Conservation (phyloP, 2,329 filamentous ascomycete species). For the Trichoderma pleuroti region DNA sequence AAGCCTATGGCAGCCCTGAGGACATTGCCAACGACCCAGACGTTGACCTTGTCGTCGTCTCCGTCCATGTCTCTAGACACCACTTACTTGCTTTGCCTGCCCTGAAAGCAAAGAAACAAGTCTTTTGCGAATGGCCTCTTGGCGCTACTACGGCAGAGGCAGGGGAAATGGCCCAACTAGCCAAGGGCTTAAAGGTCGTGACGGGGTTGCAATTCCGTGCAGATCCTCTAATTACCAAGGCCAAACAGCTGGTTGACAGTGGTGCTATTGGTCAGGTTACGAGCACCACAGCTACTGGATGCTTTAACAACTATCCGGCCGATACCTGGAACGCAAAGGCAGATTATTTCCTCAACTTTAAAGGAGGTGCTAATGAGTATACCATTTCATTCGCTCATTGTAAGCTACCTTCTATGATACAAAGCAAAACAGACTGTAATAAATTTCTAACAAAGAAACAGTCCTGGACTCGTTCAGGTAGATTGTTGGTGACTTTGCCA, state of each 20-base stretch:
- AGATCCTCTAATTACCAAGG: conserved; percentile 33
- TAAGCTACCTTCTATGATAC: background rate
- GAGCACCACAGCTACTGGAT: background rate
- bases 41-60: conserved; percentile 50
- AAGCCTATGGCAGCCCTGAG: conserved; percentile 43
- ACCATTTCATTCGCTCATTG: conserved; percentile 23
- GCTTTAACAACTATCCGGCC: background rate
- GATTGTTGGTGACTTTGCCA: background rate
- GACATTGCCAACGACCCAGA: conserved; percentile 43
- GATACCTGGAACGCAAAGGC: conserved; percentile 23
- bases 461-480: conserved; percentile 23
- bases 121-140: conserved; percentile 54
- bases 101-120: conserved; percentile 44
- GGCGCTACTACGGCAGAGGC: conserved; percentile 38
- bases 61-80: conserved; percentile 49
- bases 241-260: conserved; percentile 18
- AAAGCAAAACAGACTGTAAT: background rate
- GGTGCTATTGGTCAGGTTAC: conserved; percentile 15
- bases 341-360: conserved; percentile 26
- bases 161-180: conserved; percentile 37
- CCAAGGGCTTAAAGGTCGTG: conserved; percentile 30
- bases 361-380: conserved; percentile 25
- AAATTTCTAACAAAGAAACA: background rate
- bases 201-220: conserved; percentile 46
- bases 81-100: conserved; percentile 28